Percentiles rank a stretch among this genome's conserved stretches.
Evolutionary conservation across 2,329 filamentous ascomycete species (phyloP).

Genomic region (Beauveria pseudobassiana): DNA sequence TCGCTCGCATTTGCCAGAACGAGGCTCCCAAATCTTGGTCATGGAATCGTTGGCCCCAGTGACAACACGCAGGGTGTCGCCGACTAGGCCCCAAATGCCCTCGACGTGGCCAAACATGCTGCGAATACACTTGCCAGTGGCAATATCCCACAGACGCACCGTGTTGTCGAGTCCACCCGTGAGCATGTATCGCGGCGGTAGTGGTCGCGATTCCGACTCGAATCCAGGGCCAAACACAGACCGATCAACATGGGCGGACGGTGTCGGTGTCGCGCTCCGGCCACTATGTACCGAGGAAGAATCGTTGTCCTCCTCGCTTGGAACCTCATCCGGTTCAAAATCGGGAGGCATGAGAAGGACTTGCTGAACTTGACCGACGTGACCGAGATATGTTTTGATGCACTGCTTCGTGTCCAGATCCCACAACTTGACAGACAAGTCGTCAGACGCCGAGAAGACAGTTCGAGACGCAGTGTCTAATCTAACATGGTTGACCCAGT

Average conservation of each 20-base stretch:
- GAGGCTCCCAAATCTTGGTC: constrained; percentile 89
- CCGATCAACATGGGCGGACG: constrained; percentile 35
- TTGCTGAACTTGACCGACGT: constrained; percentile 93
- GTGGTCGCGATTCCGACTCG: constrained; percentile 54
- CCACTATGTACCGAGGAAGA: constrained; percentile 41
- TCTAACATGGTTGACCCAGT: constrained; percentile 96
- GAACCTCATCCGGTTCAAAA: constrained; percentile 74
- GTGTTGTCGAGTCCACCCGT: constrained; percentile 88
- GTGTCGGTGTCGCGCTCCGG: constrained; percentile 34
- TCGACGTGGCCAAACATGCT: constrained; percentile 97
- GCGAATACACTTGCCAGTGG: constrained; percentile 71
- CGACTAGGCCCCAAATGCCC: constrained; percentile 88
- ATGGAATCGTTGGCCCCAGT: constrained; percentile 88
- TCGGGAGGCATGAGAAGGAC: constrained; percentile 76
- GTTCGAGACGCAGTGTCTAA: constrained; percentile 77
- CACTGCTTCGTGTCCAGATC: constrained; percentile 78
- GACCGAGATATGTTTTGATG: constrained; percentile 72
- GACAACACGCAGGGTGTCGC: constrained; percentile 80
- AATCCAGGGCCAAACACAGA: constrained; percentile 56
- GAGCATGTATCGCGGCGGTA: constrained; percentile 84
- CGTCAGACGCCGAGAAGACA: constrained; percentile 87
- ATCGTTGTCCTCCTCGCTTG: constrained; percentile 45
- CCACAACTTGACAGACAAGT: constrained; percentile 87
- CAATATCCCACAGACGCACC: constrained; percentile 86
- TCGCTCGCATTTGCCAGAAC: constrained; percentile 83